Base-by-base conservation (phyloP, 73 alveolate species). In the Symbiodinium pilosum region DNA sequence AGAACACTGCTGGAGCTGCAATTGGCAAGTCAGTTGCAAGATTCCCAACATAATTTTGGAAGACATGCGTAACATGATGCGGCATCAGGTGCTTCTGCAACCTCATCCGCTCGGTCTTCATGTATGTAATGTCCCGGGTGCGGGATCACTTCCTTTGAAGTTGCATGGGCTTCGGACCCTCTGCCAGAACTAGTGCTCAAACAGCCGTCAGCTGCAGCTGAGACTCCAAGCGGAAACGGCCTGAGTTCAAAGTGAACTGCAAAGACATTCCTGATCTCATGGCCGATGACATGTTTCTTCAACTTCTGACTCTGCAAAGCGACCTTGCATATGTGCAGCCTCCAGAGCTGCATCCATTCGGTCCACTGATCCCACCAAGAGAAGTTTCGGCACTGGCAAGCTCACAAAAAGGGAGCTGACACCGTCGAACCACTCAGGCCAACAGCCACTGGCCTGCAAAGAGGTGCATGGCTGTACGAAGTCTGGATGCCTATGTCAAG, bases 251-350 rank as follows among this genome's bases (percentile, higher is more conserved):
- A n/a, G 26, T 24, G 73, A 11, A 30, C 73, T 26, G 73, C 73
- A 18, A 16, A 24, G 20, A 30, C 71, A 54, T 21, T 54, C 73
- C 32, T 54, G 73, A 24, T n/a, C 20, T 54, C 34, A 24, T 54
- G 73, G 16, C 4, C 71, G 32, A 12, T 54, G 24, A n/a, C n/a
- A n/a, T n/a, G n/a, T n/a, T n/a, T n/a, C n/a, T n/a, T n/a, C n/a
- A n/a, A 6, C 59, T 47, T 47, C 59, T 9, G 59, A 47, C 6
- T 14, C 14, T 47, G 21, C 59, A 47, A 47, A 47, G 59, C 59
- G 81, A 28, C 97, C 97, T 43, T 91, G 97, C 97, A 91, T 91
- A 41, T 91, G 97, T n/a, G 97, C 97, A 43, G 97, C 97, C 54
- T 91, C 97, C 69, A 91, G 71, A 3, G 89, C 36, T 11, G 97